Evolutionary conservation across 495 filamentous ascomycete species (phyloP).

Genomic region (Diplogelasinospora grovesii): DNA sequence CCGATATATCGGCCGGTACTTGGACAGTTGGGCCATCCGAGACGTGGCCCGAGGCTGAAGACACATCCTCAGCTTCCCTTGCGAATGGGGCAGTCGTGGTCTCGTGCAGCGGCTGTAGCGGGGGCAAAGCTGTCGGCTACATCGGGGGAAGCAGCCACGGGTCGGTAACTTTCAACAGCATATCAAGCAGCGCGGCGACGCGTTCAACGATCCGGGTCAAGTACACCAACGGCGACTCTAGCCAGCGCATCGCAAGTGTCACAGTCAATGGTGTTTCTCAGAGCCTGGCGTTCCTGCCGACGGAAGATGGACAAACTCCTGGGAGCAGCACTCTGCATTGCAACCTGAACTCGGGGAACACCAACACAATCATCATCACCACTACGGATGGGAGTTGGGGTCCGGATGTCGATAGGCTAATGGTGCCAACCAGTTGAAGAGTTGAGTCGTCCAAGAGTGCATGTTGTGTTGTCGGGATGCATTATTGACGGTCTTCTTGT

Average conservation of each 20-base stretch:
- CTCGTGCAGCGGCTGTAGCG: conserved; percentile 43
- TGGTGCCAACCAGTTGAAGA: no score
- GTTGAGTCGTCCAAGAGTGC: no score
- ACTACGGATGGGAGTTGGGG: conserved; percentile 42
- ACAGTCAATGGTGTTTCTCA: conserved; percentile 47
- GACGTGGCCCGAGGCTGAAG: conserved; percentile 51
- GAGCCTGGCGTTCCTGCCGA: conserved; percentile 43
- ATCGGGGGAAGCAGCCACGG: conserved; percentile 44
- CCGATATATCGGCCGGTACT: conserved; percentile 30
- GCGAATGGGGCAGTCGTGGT: no score
- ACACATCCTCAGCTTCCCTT: conserved; percentile 24
- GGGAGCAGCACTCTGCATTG: conserved; percentile 37
- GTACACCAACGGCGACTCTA: conserved; percentile 47
- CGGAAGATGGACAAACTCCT: conserved; percentile 23
- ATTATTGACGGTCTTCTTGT: no score
- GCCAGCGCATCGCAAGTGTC: conserved; percentile 45
- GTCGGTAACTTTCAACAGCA: conserved; percentile 36
- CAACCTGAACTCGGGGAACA: conserved; percentile 34
- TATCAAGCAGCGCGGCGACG: conserved; percentile 40
- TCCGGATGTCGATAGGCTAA: conserved; percentile 50
- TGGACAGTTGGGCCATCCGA: no score
- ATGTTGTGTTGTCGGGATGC: no score
- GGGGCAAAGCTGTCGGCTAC: conserved; percentile 42
- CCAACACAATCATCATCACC: conserved; percentile 42
- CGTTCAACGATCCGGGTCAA: conserved; percentile 48